A percentile compares a stretch with the other conserved stretches of the same genome.
Evolutionary conservation across 2,329 filamentous ascomycete species (phyloP).

Genomic region (Colletotrichum euphorbiae): DNA sequence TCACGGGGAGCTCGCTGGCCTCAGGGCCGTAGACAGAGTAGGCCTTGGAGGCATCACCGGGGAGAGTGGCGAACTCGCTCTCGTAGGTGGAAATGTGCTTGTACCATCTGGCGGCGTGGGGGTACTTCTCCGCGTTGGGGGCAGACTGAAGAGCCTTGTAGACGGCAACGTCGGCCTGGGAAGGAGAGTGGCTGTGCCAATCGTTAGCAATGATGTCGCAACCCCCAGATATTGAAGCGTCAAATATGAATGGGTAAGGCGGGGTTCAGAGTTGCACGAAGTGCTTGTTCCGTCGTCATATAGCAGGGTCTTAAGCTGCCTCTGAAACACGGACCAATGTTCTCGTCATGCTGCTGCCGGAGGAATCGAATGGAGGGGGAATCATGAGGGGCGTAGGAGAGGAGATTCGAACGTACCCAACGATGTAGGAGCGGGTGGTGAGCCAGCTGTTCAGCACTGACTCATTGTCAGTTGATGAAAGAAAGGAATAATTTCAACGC

Average conservation of each 20-base stretch:
- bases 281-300: slow-evolving; percentile 81
- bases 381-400: not conserved
- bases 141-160: slow-evolving; percentile 87
- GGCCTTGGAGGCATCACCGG: slow-evolving; percentile 90
- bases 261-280: slow-evolving; percentile 77
- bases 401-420: slow-evolving; percentile 72
- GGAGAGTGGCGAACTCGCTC: slow-evolving; percentile 89
- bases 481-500: slow-evolving; percentile 41
- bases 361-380: slow-evolving; percentile 8
- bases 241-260: slow-evolving; percentile 24
- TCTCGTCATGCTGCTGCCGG: slow-evolving; percentile 75
- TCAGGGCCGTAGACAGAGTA: slow-evolving; percentile 95
- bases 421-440: slow-evolving; percentile 82
- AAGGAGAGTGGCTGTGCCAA: slow-evolving; percentile 68
- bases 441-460: slow-evolving; percentile 79
- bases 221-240: slow-evolving; percentile 1
- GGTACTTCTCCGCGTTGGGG: slow-evolving; percentile 88
- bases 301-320: slow-evolving; percentile 90
- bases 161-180: slow-evolving; percentile 94
- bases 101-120: slow-evolving; percentile 97
- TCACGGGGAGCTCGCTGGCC: slow-evolving; percentile 78
- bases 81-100: slow-evolving; percentile 96
- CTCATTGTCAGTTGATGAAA: slow-evolving; percentile 46
- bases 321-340: slow-evolving; percentile 97
- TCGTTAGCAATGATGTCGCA: slow-evolving; percentile 25